A percentile compares a stretch with the other conserved stretches of the same genome.
Conservation (phyloP, 2,329 filamentous ascomycete genomes). For the Fusarium humuli region DNA sequence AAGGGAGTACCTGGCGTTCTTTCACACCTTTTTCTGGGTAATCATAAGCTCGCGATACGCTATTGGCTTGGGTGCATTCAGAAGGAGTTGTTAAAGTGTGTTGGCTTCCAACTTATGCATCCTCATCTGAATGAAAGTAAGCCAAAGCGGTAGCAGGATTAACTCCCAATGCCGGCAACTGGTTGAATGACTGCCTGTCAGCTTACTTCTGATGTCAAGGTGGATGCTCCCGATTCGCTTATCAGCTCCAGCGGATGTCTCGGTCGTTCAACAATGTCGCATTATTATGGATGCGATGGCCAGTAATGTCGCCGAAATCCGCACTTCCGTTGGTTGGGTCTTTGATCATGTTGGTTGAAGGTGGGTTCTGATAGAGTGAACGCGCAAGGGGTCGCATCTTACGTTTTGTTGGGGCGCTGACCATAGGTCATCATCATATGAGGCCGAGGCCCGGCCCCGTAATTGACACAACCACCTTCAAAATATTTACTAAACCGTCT, state of each 20-base stretch:
- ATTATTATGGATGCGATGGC: neutral
- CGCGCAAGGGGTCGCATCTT: neutral
- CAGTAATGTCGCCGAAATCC: neutral
- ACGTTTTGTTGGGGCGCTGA: neutral
- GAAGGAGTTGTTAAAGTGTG: no score
- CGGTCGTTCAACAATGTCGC: neutral
- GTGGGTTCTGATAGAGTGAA: neutral
- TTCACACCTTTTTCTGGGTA: neutral
- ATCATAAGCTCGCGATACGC: neutral
- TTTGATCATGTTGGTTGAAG: neutral
- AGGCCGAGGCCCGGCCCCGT: neutral
- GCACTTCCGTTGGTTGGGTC: neutral
- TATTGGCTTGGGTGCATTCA: neutral
- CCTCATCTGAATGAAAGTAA: neutral
- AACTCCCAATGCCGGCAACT: neutral
- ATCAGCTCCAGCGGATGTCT: neutral
- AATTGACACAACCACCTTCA: neutral
- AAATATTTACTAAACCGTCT: neutral
- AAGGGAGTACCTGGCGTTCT: accelerated
- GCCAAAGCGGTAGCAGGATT: neutral
- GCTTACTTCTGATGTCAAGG: neutral
- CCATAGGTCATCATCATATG: neutral
- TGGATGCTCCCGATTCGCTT: neutral
- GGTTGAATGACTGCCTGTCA: neutral
- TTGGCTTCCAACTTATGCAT: neutral